Percentiles rank a stretch among this genome's conserved stretches.
These are phyloP conservation scores for Ustilago bromivora DNA, from an alignment of 1,284 basidiomycete species.

Conservation along the genomic window DNA sequence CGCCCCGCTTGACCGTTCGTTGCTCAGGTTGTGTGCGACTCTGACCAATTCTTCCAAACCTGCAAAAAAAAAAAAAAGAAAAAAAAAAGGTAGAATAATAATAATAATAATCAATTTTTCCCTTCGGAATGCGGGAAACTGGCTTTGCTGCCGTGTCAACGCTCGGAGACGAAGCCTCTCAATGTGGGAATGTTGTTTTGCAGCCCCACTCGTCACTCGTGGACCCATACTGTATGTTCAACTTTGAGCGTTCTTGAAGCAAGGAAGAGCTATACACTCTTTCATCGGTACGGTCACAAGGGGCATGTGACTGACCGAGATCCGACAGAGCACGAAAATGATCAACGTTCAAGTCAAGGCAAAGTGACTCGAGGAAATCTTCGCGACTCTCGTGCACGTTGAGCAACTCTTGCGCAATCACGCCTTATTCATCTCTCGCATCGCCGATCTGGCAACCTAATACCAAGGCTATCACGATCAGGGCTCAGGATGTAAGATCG, in stretches of 20 bases:
- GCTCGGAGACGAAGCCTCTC: background rate
- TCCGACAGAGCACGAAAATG: background rate
- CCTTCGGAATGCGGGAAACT: background rate
- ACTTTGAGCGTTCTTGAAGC: no score
- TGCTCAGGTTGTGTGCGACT: background rate
- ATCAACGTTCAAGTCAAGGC: background rate
- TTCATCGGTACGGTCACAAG: background rate
- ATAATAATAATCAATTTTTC: background rate
- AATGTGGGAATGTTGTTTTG: no score
- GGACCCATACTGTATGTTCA: no score
- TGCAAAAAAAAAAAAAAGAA: background rate
- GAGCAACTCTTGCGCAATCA: slow-evolving; percentile 23
- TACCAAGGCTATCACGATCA: background rate
- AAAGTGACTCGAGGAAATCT: slow-evolving; percentile 1
- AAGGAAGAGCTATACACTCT: background rate
- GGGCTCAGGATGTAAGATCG: slow-evolving; percentile 8
- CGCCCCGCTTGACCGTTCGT: background rate
- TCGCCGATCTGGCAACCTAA: background rate
- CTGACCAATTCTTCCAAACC: slow-evolving; percentile 13
- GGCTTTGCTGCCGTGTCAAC: background rate
- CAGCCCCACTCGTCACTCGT: background rate
- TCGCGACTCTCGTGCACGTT: slow-evolving; percentile 18
- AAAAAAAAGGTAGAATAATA: no score
- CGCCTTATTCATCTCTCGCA: slow-evolving; percentile 15
- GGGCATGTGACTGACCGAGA: background rate